Conservation (phyloP, 1,284 basidiomycete species). For the Pseudomicrostroma phylloplanum region DNA sequence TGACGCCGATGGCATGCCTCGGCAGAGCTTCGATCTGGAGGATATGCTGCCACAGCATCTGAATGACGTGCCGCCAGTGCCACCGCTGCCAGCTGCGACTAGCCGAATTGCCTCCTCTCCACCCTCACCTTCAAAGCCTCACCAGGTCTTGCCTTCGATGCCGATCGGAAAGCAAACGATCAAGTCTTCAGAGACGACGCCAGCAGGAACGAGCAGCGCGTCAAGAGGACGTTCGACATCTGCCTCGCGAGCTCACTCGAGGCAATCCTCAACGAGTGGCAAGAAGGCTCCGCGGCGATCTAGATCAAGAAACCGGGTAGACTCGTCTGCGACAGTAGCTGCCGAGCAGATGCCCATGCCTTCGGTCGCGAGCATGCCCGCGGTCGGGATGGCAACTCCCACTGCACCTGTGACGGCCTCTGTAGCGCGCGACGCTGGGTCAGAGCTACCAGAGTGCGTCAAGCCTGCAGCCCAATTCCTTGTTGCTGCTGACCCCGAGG, state of each 20-base stretch:
- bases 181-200: not conserved
- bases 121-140: too few species aligned
- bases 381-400: not conserved
- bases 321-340: not conserved
- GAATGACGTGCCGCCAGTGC: conserved; percentile 29
- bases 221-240: not conserved
- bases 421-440: too few species aligned
- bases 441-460: not conserved
- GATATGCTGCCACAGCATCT: conserved; percentile 29
- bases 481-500: not conserved
- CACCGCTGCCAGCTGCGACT: conserved; percentile 18
- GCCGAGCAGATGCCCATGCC: not conserved
- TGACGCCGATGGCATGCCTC: conserved; percentile 29
- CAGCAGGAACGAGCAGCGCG: not conserved
- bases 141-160: not conserved
- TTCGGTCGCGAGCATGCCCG: not conserved
- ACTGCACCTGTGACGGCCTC: too few species aligned
- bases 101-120: too few species aligned
- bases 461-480: not conserved
- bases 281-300: not conserved
- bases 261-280: not conserved
- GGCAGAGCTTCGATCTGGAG: conserved; percentile 37
- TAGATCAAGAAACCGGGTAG: not conserved
- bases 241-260: not conserved
- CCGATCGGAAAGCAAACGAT: too few species aligned